These are phyloP conservation scores for Agastache rugosa DNA, from an alignment of 257 asterid species.

Conservation along the genomic window DNA sequence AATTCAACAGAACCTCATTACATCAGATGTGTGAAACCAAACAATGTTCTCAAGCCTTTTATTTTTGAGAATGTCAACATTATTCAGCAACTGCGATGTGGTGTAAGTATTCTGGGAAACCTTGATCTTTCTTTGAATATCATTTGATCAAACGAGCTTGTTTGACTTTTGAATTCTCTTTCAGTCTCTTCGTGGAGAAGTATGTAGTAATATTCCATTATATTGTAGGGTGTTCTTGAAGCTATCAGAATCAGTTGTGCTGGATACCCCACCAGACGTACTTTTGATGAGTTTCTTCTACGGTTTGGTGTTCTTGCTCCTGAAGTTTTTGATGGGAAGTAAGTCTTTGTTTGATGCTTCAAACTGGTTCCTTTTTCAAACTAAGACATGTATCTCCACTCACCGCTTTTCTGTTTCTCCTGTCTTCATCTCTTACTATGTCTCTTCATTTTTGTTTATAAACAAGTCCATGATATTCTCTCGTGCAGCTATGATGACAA, in stretches of 20 bases:
- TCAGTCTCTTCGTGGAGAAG: slow-evolving; percentile 14
- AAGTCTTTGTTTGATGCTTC: slow-evolving; percentile 40
- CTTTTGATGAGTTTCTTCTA: slow-evolving; percentile 95
- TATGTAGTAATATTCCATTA: slow-evolving; percentile 21
- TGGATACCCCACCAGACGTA: slow-evolving; percentile 98
- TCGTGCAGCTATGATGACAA: slow-evolving; percentile 80
- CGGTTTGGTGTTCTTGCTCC: slow-evolving; percentile 99
- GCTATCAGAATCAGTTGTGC: slow-evolving; percentile 99
- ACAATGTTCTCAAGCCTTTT: slow-evolving; percentile 89
- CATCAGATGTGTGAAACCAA: slow-evolving; percentile 99
- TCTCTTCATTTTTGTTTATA: slow-evolving; percentile 27
- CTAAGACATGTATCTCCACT: slow-evolving; percentile 20
- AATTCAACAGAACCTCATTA: slow-evolving; percentile 96
- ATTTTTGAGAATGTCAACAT: slow-evolving; percentile 89
- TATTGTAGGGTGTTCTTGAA: slow-evolving; percentile 90
- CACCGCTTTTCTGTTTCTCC: slow-evolving; percentile 16
- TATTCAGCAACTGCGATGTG: slow-evolving; percentile 97
- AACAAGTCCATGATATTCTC: slow-evolving; percentile 25
- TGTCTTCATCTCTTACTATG: slow-evolving; percentile 22
- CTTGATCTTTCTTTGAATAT: slow-evolving; percentile 30
- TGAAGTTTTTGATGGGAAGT: slow-evolving; percentile 76
- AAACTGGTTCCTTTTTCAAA: slow-evolving; percentile 21
- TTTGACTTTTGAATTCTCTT: slow-evolving; percentile 20
- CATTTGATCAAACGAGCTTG: slow-evolving; percentile 29
- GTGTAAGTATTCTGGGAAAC: slow-evolving; percentile 73